Evolutionary conservation across 23 red algal genomes (phyloP), one percentile per base, ranked within the genome.

Genomic region (Porphyridium purpureum): DNA sequence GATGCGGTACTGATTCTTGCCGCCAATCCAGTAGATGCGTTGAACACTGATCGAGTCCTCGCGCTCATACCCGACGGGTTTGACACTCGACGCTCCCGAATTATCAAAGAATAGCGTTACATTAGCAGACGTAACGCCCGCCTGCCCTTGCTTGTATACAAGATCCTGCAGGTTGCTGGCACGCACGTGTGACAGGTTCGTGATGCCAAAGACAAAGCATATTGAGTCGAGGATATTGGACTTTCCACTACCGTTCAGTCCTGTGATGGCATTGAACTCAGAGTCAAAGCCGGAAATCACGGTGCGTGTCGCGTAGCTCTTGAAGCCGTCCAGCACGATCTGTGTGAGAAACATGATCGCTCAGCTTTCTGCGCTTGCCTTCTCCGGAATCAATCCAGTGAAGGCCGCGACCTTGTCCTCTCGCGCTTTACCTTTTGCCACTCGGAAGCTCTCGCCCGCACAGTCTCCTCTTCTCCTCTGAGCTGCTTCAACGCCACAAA

Each of bases 251-350:
- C 90, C 90, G 26, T 98, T 98, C 29, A 83, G 64, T 5, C 90
- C 90, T 9, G 77, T 98, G 25, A 98, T 98, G 21, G 90, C 79
- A 49, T 98, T 98, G 80, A 98, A 98, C 33, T 64, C 61, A 5
- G 79, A 50, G 67, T 98, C 90, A 33, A 98, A 85, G 29, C 68
- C 80, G 29, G 65, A 69, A 7, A 98, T 62, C 24, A 68, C 54
- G 0, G 79, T 98, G 21, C 90, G 77, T 41, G 44, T 67, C 1
- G 90, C 90, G 65, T 98, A 98, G 28, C 64, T 74, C 68, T 98
- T 98, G 73, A 98, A 98, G 14, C 90, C 90, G 44, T 98, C 90
- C 24, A 98, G 47, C 55, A 98, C 86, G 55, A 98, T 62, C 54
- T 83, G 54, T 42, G 71, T 66, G 46, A 95, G 49, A 80, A 59